phyloP scores from a whole-genome alignment of 768 basidiomycete genomes.

The Leucocoprinus birnbaumii region DNA sequence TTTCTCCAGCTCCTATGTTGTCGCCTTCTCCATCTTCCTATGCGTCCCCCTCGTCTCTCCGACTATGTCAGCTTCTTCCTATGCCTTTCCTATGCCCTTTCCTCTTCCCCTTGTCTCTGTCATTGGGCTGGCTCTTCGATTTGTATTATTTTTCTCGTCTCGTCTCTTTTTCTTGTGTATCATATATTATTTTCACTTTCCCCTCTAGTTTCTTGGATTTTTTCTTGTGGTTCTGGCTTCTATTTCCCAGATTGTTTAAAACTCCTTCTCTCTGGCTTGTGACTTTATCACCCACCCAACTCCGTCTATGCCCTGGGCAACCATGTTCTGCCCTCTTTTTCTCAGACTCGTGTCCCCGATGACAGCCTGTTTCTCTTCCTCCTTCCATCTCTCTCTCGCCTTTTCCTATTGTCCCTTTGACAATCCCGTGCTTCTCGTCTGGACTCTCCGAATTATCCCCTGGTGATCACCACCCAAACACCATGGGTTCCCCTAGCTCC shows the following conservation, averaged over 20 bases:
- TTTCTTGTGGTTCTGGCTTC: not conserved
- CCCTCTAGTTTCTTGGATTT: not conserved
- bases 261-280: not conserved
- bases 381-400: not conserved
- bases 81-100: not conserved
- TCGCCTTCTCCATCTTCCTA: not conserved
- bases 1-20: too few species aligned
- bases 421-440: not conserved
- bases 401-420: not conserved
- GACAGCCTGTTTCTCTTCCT: not conserved
- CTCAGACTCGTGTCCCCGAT: not conserved
- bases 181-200: not conserved
- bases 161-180: not conserved
- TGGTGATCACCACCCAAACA: too few species aligned
- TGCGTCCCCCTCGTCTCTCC: not conserved
- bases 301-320: not conserved
- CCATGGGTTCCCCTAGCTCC: too few species aligned
- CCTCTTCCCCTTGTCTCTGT: not conserved
- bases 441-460: too few species aligned
- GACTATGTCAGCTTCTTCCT: not conserved
- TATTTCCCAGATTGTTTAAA: not conserved
- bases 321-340: not conserved
- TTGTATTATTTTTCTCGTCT: not conserved
- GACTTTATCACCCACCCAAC: not conserved
- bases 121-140: not conserved